Percentiles rank a stretch among this genome's conserved stretches.
Evolutionary conservation across 768 basidiomycete genomes (phyloP).

Genomic region (Suillus alpinus): DNA sequence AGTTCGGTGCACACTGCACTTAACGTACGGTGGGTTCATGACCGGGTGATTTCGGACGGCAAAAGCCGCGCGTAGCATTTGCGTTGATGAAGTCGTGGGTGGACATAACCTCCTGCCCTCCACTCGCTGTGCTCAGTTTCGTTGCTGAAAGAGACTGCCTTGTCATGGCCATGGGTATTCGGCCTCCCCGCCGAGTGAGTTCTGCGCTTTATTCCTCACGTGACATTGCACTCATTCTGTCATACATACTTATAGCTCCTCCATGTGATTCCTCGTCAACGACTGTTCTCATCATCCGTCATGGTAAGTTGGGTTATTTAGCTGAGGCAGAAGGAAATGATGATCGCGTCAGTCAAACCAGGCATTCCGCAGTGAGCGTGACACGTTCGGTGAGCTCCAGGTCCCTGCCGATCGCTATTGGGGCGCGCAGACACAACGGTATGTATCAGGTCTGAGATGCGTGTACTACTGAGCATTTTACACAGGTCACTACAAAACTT

Average conservation of each 20-base stretch:
- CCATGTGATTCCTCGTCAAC: slow-evolving; percentile 6
- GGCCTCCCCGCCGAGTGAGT: slow-evolving; percentile 13
- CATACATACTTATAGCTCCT: slow-evolving; percentile 3
- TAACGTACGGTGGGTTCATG: background rate
- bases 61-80: slow-evolving; percentile 7
- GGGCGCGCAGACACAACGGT: slow-evolving; percentile 98
- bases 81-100: background rate
- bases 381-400: slow-evolving; percentile 93
- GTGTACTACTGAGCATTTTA: slow-evolving; percentile 11
- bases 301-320: slow-evolving; percentile 31
- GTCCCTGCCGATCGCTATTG: slow-evolving; percentile 90
- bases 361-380: slow-evolving; percentile 74
- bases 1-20: background rate
- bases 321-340: background rate
- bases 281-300: slow-evolving; percentile 29
- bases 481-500: slow-evolving; percentile 91
- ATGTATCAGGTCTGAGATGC: slow-evolving; percentile 10
- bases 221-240: slow-evolving; percentile 13
- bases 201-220: slow-evolving; percentile 13
- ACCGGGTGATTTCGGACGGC: slow-evolving; percentile 12
- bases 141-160: background rate
- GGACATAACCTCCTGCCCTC: background rate
- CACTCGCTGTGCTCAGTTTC: background rate
- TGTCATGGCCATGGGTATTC: slow-evolving; percentile 7
- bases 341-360: slow-evolving; percentile 38